A percentile compares a stretch with the other conserved stretches of the same genome.
phyloP scores from a whole-genome alignment of 805 yeast genomes.

The Lachancea thermotolerans region DNA sequence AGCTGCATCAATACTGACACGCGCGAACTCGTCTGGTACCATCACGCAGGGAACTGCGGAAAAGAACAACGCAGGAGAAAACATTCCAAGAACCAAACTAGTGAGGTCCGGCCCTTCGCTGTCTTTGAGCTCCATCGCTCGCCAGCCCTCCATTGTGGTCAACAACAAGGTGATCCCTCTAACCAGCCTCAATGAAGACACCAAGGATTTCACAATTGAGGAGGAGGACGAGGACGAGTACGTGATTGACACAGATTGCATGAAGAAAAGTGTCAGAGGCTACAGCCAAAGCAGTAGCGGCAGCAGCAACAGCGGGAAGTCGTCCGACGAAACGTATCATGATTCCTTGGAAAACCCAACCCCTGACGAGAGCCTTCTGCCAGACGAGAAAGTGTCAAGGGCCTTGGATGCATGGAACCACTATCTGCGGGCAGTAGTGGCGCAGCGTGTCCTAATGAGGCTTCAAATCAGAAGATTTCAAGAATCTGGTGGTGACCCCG shows the following conservation, averaged over 20 bases:
- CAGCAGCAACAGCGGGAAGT: slow-evolving; percentile 1
- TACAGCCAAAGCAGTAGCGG: slow-evolving; percentile 1
- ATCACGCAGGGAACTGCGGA: background rate
- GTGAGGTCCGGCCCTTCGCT: slow-evolving; percentile 25
- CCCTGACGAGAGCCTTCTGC: slow-evolving; percentile 4
- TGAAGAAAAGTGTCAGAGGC: slow-evolving; percentile 7
- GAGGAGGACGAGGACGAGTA: slow-evolving; percentile 26
- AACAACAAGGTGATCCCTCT: slow-evolving; percentile 31
- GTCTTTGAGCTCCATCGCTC: slow-evolving; percentile 23
- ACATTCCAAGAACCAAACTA: slow-evolving; percentile 9
- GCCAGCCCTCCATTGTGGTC: slow-evolving; percentile 32
- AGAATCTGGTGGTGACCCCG: slow-evolving; percentile 7
- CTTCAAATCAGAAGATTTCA: slow-evolving; percentile 24
- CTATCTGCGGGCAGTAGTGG: slow-evolving; percentile 22
- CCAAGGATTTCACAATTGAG: slow-evolving; percentile 21
- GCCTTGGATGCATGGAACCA: slow-evolving; percentile 13
- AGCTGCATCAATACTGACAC: slow-evolving; percentile 31
- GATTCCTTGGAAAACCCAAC: slow-evolving; percentile 9
- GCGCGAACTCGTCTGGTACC: slow-evolving; percentile 5
- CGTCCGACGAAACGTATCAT: slow-evolving; percentile 3
- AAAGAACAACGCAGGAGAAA: background rate
- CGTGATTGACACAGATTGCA: slow-evolving; percentile 14
- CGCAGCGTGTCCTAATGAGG: slow-evolving; percentile 24
- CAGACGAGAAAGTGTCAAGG: background rate
- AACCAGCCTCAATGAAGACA: slow-evolving; percentile 16